Evolutionary conservation across 169 alveolate species (phyloP), one percentile per base, ranked within the genome.

Genomic region (Hepatocystis sp.): DNA sequence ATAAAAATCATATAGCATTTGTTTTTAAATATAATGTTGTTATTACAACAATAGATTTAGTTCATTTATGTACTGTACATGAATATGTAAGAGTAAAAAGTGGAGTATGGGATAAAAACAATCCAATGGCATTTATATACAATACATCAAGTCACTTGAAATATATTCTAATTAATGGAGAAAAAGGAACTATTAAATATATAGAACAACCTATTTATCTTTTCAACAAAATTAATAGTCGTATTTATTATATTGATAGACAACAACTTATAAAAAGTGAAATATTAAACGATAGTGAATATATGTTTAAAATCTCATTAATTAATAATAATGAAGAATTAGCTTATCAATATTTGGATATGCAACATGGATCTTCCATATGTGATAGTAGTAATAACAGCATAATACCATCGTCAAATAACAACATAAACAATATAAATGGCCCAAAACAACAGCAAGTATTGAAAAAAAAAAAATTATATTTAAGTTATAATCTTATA

Each of bases 41-140:
- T 68, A 85, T 92, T 11, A 90, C 86, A 7, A 93, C 91, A 30
- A 85, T 91, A 17, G 76, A 85, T 52, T 47, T 92, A 39, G 44
- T 47, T 34, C 85, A 90, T 30, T 23, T 92, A 17, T 84, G 92
- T 1, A 84, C 91, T 11, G 68, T 40, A 15, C 91, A 90, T 40
- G 84, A 66, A 17, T 66, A 85, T n/a, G 71, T 66, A 2, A 55
- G 86, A 25, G 84, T 92, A 2, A 92, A 92, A 67, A 88, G 92
- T 21, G 95, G 92, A 8, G 84, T 85, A 8, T 92, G 95, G 95
- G 85, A 92, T 60, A 86, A 84, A 5, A 76, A 78, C 32, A 55
- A 90, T 11, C 49, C 88, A 15, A 60, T 36, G 10, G 78, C 78
- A 2, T 90, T 67, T 49, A 84, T 93, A 2, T 90, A 92, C n/a